phyloP scores from a whole-genome alignment of 164 flowering plant species.

The Kalanchoe fedtschenkoi region DNA sequence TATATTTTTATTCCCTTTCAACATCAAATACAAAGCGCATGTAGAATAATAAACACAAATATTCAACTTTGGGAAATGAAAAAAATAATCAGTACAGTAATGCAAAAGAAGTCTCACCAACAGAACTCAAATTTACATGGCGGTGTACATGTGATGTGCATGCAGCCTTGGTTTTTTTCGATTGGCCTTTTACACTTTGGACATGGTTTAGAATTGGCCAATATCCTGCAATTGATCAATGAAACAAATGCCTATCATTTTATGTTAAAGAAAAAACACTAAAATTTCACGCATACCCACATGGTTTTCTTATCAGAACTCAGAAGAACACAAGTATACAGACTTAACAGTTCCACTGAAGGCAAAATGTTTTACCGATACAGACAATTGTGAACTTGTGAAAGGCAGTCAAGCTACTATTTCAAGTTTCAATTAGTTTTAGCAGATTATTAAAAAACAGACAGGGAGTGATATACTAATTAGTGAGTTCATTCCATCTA shows the following conservation, averaged over 20 bases:
- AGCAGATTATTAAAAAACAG: no score
- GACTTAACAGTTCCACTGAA: background rate
- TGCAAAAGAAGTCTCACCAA: constrained; percentile 26
- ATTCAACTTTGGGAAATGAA: background rate
- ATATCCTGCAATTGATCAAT: constrained; percentile 29
- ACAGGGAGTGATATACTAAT: no score
- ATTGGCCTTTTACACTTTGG: constrained; percentile 52
- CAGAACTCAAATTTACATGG: constrained; percentile 53
- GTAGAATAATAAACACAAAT: background rate
- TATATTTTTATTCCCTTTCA: background rate
- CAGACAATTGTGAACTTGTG: background rate
- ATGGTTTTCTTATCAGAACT: background rate
- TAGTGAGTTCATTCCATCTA: background rate
- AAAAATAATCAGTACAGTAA: background rate
- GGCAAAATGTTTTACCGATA: background rate
- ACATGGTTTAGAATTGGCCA: constrained; percentile 53
- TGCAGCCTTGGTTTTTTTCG: constrained; percentile 59
- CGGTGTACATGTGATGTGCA: constrained; percentile 54
- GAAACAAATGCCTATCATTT: background rate
- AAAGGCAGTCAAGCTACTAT: background rate
- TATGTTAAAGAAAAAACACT: background rate
- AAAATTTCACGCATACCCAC: background rate
- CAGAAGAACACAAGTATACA: background rate
- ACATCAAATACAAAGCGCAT: background rate
- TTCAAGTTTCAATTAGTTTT: no score